Conservation (phyloP, 2,329 filamentous ascomycete genomes). For the Colletotrichum lini region DNA sequence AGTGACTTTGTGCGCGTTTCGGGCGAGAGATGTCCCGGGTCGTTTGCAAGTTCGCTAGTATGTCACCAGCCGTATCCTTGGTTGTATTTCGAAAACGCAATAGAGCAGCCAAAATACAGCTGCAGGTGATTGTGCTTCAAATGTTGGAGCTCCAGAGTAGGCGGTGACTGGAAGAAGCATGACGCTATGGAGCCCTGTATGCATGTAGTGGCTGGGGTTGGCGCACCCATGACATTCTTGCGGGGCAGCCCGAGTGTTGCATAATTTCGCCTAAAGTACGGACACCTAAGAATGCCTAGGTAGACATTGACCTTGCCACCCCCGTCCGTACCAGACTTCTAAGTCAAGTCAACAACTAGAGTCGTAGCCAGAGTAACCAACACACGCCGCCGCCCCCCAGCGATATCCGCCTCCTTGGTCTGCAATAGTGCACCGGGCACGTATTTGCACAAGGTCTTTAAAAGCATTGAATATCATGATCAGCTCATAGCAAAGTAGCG, state of each 20-base stretch:
- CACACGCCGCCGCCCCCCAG: background rate
- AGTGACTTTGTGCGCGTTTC: background rate
- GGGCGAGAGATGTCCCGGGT: background rate
- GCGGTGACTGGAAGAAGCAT: background rate
- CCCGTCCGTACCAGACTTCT: no score
- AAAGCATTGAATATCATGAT: background rate
- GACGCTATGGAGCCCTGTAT: background rate
- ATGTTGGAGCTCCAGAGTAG: background rate
- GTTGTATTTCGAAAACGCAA: background rate
- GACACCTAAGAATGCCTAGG: no score
- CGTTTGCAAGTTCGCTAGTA: background rate
- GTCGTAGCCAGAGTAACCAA: slow-evolving; percentile 18
- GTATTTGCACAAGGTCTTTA: background rate
- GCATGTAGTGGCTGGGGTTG: background rate
- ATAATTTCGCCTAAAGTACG: background rate
- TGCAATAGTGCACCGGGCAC: background rate
- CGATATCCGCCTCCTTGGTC: background rate
- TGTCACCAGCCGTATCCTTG: background rate
- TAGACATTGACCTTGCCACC: no score
- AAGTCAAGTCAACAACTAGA: background rate
- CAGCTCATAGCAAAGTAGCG: background rate
- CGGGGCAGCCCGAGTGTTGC: background rate
- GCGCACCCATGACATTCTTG: background rate
- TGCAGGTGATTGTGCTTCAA: background rate
- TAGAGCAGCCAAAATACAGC: background rate